Evolutionary conservation across 1,284 basidiomycete species (phyloP), one percentile per base, ranked within the genome.

Genomic region (Tilletia walkeri): DNA sequence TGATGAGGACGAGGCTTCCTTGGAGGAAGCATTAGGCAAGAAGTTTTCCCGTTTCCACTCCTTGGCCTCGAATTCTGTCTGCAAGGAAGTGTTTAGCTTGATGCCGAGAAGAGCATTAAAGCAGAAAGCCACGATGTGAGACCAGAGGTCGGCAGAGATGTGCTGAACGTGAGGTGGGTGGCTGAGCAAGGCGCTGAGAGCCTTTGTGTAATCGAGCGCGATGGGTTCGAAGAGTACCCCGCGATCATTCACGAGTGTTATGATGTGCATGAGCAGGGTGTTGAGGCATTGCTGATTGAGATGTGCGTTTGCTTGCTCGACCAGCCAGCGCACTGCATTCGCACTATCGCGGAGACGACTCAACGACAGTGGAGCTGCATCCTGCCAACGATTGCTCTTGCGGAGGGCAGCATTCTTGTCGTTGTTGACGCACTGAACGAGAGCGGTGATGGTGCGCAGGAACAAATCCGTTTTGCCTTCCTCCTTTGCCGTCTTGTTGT

Each of bases 171-270:
- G 94, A 0, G 92, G 90, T 1, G 85, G 84, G 80, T 89, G 90
- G 66, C 85, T 85, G 56, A 93, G 85, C 2, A 92, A 81, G 65
- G 86, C 86, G 53, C 88, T 88, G 47, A 95, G 86, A 0, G 91
- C 87, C 81, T 95, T 94, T 71, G 90, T 86, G 81, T 94, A 96
- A 81, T 94, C 89, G 72, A 92, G 84, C 2, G 91, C 89, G 4
- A 94, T 87, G 0, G 89, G 89, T 6, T 86, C 80, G 67, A 91
- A 87, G 9, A 95, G 86, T 18, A 72, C 77, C 36, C 87, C 87
- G 12, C 87, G 84, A 75, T 89, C 82, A 12, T 89, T 86, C 18
- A 24, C 30, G 4, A 34, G 30, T 18, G 41, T 39, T 71, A 93
- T 86, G 70, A 88, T 88, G 69, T 89, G 88, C 3, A 86, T 84